These are phyloP conservation scores for Mycena capillaripes DNA, from an alignment of 768 basidiomycete species.

Conservation along the genomic window DNA sequence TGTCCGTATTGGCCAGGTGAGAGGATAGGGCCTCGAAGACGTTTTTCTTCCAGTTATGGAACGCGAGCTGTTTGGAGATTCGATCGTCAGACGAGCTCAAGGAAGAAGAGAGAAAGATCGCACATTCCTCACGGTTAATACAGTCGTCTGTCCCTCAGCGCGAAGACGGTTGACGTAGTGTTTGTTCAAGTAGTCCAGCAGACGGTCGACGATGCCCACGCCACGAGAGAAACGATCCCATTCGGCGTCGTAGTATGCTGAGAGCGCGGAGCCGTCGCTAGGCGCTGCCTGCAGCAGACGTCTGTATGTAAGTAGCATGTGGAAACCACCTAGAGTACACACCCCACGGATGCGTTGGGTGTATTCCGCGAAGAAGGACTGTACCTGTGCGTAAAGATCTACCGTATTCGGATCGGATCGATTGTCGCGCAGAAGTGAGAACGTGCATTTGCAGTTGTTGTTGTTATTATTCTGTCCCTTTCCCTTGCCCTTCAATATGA, in stretches of 20 bases:
- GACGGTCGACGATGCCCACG: not conserved
- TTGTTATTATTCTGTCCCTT: no score
- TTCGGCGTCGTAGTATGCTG: conserved; percentile 8
- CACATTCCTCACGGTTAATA: not conserved
- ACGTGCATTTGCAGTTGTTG: no score
- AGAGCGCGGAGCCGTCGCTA: not conserved
- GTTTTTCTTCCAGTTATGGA: conserved; percentile 1
- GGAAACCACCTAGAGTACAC: not conserved
- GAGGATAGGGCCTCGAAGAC: not conserved
- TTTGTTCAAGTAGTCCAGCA: not conserved
- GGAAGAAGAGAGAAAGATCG: not conserved
- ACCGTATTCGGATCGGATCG: no score
- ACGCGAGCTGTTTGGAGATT: not conserved
- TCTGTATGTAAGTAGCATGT: no score
- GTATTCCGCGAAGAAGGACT: not conserved
- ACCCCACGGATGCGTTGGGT: not conserved
- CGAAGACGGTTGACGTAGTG: not conserved
- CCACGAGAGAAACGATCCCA: conserved; percentile 9
- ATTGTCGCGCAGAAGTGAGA: no score
- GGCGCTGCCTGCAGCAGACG: not conserved
- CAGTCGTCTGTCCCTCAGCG: not conserved
- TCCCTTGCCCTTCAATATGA: no score
- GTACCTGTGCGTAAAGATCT: not conserved
- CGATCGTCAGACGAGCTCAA: not conserved
- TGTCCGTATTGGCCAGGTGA: not conserved